Evolutionary conservation across 345 rosid species (phyloP).

Genomic region (Eutrema yunnanense): DNA sequence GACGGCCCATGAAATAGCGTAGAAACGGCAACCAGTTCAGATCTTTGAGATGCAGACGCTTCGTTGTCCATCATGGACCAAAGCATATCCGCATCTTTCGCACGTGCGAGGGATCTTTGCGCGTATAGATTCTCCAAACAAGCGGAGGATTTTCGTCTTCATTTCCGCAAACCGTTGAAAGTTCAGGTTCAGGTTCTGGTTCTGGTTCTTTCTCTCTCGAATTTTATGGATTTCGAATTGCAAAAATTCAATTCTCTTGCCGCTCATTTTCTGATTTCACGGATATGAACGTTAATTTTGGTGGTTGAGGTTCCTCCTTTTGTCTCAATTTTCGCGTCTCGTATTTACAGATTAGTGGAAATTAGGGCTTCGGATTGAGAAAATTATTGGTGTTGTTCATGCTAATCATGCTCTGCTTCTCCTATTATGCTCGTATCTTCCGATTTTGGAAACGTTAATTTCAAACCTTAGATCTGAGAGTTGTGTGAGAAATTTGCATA

Average conservation of each 20-base stretch:
- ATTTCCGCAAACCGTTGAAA: not conserved
- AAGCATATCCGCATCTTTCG: constrained; percentile 31
- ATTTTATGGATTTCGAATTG: not conserved
- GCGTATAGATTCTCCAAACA: not conserved
- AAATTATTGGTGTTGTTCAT: not conserved
- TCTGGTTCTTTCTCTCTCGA: constrained; percentile 10
- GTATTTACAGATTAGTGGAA: not conserved
- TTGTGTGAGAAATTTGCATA: not conserved
- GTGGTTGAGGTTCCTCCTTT: not conserved
- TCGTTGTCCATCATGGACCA: not conserved
- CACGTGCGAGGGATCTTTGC: constrained; percentile 22
- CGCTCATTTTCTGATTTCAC: not conserved
- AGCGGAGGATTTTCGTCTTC: not conserved
- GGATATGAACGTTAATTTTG: not conserved
- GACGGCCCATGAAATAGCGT: not conserved
- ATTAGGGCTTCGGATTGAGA: not conserved
- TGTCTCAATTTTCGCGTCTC: not conserved
- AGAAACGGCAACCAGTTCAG: constrained; percentile 11
- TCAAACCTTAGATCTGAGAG: constrained; percentile 3
- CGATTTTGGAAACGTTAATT: not conserved
- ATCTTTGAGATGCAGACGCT: not conserved
- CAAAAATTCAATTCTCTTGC: constrained; percentile 1
- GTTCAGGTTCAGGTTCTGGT: not conserved
- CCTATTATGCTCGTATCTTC: not conserved
- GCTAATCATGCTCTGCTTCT: not conserved